Evolutionary conservation across 768 basidiomycete species (phyloP).

Genomic region (Trametes villosa): DNA sequence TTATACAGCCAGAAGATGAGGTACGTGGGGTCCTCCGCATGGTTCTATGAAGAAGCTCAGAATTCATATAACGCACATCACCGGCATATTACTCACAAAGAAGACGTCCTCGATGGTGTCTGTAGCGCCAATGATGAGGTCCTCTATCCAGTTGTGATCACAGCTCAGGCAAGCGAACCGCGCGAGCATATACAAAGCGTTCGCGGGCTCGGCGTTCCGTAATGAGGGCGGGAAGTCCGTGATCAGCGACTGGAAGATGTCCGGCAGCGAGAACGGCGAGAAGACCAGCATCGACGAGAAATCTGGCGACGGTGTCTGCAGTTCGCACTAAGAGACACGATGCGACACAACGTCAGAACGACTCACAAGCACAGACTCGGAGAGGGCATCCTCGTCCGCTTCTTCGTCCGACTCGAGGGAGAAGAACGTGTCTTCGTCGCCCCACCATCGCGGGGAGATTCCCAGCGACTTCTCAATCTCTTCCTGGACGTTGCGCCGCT

Average conservation of each 20-base stretch:
- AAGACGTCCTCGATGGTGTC: constrained; percentile 92
- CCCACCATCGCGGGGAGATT: constrained; percentile 70
- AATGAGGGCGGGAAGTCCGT: constrained; percentile 72
- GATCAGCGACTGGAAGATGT: constrained; percentile 83
- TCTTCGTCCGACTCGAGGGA: constrained; percentile 47
- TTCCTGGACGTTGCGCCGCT: constrained; percentile 59
- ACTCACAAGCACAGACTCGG: constrained; percentile 26
- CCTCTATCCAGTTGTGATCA: constrained; percentile 91
- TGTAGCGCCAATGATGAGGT: constrained; percentile 87
- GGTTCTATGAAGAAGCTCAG: constrained; percentile 52
- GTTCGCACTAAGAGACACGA: constrained; percentile 28
- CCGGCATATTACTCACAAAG: constrained; percentile 64
- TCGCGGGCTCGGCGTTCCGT: constrained; percentile 85
- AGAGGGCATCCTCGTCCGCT: constrained; percentile 52
- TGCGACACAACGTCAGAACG: constrained; percentile 1
- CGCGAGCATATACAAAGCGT: constrained; percentile 86
- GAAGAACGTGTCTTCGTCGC: constrained; percentile 43
- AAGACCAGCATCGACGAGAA: constrained; percentile 94
- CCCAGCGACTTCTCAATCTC: constrained; percentile 60
- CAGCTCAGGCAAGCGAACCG: constrained; percentile 93
- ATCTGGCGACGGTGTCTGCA: constrained; percentile 72
- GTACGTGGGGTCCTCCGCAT: constrained; percentile 82
- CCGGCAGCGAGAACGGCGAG: constrained; percentile 75
- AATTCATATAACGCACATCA: background rate
- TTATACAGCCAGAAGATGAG: constrained; percentile 97